phyloP scores from a whole-genome alignment of 2,329 filamentous ascomycete species.

The Septoria petroselini region DNA sequence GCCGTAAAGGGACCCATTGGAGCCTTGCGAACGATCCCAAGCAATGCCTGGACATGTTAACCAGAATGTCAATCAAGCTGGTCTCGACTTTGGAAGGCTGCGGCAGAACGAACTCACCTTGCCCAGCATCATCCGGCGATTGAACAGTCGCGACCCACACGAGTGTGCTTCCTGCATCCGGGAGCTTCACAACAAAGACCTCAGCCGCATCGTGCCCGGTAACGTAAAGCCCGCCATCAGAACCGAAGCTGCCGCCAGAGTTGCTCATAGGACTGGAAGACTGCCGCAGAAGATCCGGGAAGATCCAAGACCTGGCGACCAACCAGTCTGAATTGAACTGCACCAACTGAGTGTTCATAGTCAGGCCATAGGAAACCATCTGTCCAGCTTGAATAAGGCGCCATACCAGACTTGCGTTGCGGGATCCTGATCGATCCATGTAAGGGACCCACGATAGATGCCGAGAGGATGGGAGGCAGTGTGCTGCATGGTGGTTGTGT shows the following conservation, averaged over 20 bases:
- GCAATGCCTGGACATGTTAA: background rate
- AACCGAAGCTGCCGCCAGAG: constrained; percentile 10
- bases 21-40: constrained; percentile 5
- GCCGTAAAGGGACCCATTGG: constrained; percentile 1
- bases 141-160: constrained; percentile 9
- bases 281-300: constrained; percentile 5
- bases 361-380: constrained; percentile 3
- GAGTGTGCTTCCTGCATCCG: constrained; percentile 3
- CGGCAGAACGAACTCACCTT: background rate
- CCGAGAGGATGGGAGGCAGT: constrained; percentile 7
- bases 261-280: constrained; percentile 12
- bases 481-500: constrained; percentile 8
- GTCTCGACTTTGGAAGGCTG: too few species aligned
- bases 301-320: constrained; percentile 10
- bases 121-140: constrained; percentile 6
- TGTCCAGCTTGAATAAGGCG: constrained; percentile 11
- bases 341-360: constrained; percentile 12
- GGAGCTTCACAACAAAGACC: constrained; percentile 11
- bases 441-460: constrained; percentile 6
- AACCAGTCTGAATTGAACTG: constrained; percentile 4
- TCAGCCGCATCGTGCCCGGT: constrained; percentile 9
- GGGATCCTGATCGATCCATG: constrained; percentile 9
- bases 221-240: constrained; percentile 12
- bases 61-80: too few species aligned
- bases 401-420: constrained; percentile 3